Conservation (phyloP, 2,329 filamentous ascomycete species). For the Sarocladiaceae sp. region DNA sequence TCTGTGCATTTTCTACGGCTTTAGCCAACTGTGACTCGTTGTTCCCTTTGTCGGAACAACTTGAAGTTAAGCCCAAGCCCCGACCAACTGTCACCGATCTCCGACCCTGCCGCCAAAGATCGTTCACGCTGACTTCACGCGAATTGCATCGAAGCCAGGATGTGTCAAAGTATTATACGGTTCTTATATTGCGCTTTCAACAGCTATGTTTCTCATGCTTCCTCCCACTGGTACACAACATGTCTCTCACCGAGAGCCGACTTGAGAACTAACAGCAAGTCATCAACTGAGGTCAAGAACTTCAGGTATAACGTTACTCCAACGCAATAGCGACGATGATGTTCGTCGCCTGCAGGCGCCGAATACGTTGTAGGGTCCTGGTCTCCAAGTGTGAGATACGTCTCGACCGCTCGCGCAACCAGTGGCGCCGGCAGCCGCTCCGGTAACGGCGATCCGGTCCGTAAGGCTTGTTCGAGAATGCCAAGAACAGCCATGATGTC, state of each 20-base stretch:
- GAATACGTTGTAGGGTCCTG: too few species aligned
- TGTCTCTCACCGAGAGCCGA: constrained; percentile 36
- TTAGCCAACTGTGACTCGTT: too few species aligned
- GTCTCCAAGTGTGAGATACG: constrained; percentile 24
- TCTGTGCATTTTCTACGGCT: too few species aligned
- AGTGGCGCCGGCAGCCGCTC: constrained; percentile 43
- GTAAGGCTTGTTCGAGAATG: constrained; percentile 41
- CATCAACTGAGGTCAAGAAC: constrained; percentile 38
- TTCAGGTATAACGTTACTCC: constrained; percentile 39
- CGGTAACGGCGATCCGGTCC: constrained; percentile 42
- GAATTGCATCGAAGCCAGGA: too few species aligned
- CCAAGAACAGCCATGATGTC: constrained; percentile 46
- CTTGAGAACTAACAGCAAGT: constrained; percentile 40
- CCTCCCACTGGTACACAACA: constrained; percentile 24
- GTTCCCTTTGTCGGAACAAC: too few species aligned
- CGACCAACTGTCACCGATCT: too few species aligned
- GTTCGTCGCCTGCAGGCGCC: constrained; percentile 23
- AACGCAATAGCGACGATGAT: constrained; percentile 42
- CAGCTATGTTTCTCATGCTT: constrained; percentile 9
- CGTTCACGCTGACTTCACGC: too few species aligned
- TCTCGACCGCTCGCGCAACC: constrained; percentile 29
- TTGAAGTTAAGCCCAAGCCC: too few species aligned
- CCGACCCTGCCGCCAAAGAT: too few species aligned
- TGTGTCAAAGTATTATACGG: too few species aligned
- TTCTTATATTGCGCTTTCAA: too few species aligned